Conservation (phyloP, 2,329 filamentous ascomycete genomes). For the Colletotrichum sp. region DNA sequence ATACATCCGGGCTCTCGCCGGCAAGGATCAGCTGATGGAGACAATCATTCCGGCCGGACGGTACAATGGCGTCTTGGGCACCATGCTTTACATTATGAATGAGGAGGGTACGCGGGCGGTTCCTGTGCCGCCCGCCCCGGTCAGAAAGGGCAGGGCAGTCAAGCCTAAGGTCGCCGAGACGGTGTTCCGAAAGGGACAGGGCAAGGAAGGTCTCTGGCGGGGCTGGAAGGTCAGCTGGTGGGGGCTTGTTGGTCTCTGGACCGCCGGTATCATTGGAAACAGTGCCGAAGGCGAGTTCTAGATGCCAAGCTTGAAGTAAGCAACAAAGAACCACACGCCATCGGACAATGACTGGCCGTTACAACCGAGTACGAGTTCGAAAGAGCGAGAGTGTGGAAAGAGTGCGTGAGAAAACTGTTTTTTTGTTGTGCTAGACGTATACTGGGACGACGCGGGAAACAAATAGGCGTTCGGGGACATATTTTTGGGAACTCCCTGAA, state of each 20-base stretch:
- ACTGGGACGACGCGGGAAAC: neutral
- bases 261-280: constrained; percentile 65
- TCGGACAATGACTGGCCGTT: neutral
- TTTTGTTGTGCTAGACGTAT: constrained; percentile 15
- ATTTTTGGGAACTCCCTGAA: neutral
- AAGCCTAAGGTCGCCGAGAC: constrained; percentile 42
- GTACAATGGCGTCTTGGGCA: constrained; percentile 87
- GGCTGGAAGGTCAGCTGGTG: constrained; percentile 82
- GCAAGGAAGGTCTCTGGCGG: constrained; percentile 70
- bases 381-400: neutral
- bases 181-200: constrained; percentile 66
- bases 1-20: constrained; percentile 54
- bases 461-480: neutral
- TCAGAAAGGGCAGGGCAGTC: constrained; percentile 31
- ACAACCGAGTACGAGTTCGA: neutral
- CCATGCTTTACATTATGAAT: constrained; percentile 84
- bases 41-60: constrained; percentile 81
- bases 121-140: constrained; percentile 31
- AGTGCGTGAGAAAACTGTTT: neutral
- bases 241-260: constrained; percentile 77
- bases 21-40: constrained; percentile 52
- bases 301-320: neutral
- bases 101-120: constrained; percentile 75
- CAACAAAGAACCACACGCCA: neutral
- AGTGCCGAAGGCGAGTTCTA: constrained; percentile 67